These are phyloP conservation scores for Euphorbia schlechtendalii DNA, from an alignment of 441 rosid genomes.

Conservation along the genomic window DNA sequence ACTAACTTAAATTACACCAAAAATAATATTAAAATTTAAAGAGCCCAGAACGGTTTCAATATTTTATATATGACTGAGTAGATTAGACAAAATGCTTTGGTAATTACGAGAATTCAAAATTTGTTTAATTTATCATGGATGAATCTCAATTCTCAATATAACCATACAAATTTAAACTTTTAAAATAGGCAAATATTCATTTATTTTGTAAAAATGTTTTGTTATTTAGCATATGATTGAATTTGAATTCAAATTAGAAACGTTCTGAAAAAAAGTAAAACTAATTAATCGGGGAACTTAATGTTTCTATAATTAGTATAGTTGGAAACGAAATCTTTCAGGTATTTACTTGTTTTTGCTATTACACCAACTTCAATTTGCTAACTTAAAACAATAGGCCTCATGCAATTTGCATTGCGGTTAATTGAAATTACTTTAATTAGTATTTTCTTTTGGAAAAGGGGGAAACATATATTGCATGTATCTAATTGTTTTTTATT, in stretches of 20 bases:
- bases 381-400: too few species aligned
- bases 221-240: too few species aligned
- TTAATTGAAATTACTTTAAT: background rate
- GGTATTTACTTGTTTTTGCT: too few species aligned
- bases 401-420: background rate
- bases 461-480: background rate
- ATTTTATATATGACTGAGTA: too few species aligned
- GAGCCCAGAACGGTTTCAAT: background rate
- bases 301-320: background rate
- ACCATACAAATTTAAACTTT: too few species aligned
- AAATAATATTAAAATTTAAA: background rate
- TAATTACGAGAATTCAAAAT: slow-evolving; percentile 2
- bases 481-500: background rate
- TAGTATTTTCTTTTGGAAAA: background rate
- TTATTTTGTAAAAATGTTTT: too few species aligned
- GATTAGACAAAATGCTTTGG: slow-evolving; percentile 1
- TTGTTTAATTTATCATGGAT: background rate
- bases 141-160: too few species aligned
- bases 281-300: background rate
- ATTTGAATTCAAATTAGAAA: too few species aligned
- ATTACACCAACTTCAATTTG: background rate
- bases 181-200: too few species aligned
- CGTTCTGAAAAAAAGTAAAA: too few species aligned
- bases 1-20: slow-evolving; percentile 1
- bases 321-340: background rate